phyloP scores from a whole-genome alignment of 1,284 basidiomycete genomes.

The Erythrobasidium hasegawianum region DNA sequence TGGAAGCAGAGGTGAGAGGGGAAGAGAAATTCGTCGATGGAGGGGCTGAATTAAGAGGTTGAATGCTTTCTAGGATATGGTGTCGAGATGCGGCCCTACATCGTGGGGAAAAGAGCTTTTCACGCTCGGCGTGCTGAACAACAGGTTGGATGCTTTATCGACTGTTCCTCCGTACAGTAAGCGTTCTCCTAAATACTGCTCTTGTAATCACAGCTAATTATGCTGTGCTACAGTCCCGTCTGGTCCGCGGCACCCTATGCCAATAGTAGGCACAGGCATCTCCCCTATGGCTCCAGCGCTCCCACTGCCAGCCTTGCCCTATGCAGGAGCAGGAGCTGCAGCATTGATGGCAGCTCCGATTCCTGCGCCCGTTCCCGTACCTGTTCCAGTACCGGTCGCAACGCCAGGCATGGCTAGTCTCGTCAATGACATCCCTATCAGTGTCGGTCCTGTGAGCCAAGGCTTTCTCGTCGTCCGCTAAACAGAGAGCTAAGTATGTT shows the following conservation, averaged over 20 bases:
- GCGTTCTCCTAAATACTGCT: no score
- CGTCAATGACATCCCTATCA: constrained; percentile 31
- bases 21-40: no score
- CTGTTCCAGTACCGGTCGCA: constrained; percentile 7
- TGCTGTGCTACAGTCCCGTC: constrained; percentile 5
- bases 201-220: no score
- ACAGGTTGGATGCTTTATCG: constrained; percentile 6
- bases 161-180: constrained; percentile 21
- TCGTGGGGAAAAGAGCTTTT: constrained; percentile 22
- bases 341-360: neutral
- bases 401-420: constrained; percentile 7
- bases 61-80: no score
- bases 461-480: no score
- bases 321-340: neutral
- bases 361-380: no score
- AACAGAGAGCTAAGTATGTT: no score
- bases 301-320: neutral
- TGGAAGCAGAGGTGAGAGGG: constrained; percentile 30
- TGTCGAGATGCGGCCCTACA: constrained; percentile 15
- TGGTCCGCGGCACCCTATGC: constrained; percentile 11
- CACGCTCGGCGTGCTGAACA: constrained; percentile 16
- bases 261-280: neutral
- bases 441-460: constrained; percentile 22
- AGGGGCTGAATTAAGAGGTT: no score
- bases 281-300: neutral